A percentile compares a stretch with the other conserved stretches of the same genome.
Conservation (phyloP, 257 asterid genomes). For the Ophiorrhiza pumila region DNA sequence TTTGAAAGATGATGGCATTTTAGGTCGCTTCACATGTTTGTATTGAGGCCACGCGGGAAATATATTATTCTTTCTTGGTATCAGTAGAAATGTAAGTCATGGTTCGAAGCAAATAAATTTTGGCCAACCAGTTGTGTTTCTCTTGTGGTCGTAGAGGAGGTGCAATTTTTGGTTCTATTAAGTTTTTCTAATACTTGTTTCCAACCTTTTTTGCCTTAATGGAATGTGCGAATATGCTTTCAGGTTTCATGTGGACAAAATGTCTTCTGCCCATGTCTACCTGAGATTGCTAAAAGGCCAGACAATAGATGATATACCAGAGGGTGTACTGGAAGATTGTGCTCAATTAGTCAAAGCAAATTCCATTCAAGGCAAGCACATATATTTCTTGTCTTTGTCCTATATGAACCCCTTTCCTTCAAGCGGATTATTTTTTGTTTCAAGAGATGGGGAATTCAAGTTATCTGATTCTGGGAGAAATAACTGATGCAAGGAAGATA, state of each 20-base stretch:
- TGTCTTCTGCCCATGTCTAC: constrained; percentile 99
- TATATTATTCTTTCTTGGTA: background rate
- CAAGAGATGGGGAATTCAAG: background rate
- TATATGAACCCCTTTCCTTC: background rate
- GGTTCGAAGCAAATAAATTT: background rate
- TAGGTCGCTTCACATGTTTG: background rate
- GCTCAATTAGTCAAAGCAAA: constrained; percentile 96
- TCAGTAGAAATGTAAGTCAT: background rate
- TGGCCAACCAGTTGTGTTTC: background rate
- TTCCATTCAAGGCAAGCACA: constrained; percentile 80
- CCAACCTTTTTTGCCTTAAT: background rate
- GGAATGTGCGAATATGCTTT: background rate
- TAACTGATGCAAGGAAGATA: background rate
- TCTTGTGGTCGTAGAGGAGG: background rate
- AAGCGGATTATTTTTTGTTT: background rate
- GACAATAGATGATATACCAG: constrained; percentile 78
- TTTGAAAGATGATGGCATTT: background rate
- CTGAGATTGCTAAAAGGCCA: constrained; percentile 86
- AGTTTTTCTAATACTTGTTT: background rate
- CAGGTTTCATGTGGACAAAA: constrained; percentile 98
- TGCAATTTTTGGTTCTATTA: no score
- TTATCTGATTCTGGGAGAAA: background rate
- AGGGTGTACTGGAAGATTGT: constrained; percentile 91
- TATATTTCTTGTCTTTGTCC: background rate
- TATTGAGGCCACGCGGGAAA: background rate